Base-by-base conservation (phyloP, 2,329 filamentous ascomycete species). In the Chaetomium strumarium region DNA sequence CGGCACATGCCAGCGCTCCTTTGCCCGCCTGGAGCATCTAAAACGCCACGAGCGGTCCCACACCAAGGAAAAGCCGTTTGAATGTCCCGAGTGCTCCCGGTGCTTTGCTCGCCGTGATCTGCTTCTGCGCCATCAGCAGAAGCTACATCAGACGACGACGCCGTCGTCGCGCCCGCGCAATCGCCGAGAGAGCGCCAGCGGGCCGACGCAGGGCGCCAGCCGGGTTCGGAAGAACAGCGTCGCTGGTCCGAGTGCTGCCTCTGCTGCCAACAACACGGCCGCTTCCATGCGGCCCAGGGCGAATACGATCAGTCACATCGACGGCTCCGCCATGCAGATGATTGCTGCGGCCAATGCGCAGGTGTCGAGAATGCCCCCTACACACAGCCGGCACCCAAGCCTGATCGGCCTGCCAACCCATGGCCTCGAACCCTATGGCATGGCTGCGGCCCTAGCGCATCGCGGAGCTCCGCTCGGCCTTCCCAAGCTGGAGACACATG, bases 21-120 rank as follows among this genome's bases (percentile, higher is more conserved):
- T 99, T 69, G 93, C 93, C 53, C 85, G 93, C 56, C 75, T 99
- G 63, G 93, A 99, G 73, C 93, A 99, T 69, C 75, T 99, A 61
- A 99, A 99, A 75, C 86, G 93, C 56, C 93, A 99, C 71, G 93
- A 97, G 73, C 83, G 93, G 57, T 96, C 90, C n/a, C 91, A 96
- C 68, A 96, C 91, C 41, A 96, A 99, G 70, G 91, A 99, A 73
- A 99, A 99, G 76, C 93, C 93, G 1, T 99, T 99, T 64, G 90
- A 96, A 71, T 99, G 93, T 65, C 89, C 90, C 29, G 90, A 97
- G 69, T 99, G 93, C 71, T 81, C 89, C 36, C 77, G 93, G 72
- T 97, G 93, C 73, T 99, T 99, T 71, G 93, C 93, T 55, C 84
- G 93, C 56, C 84, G 93, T 60, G 93, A 99, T 70, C 73, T 99